Evolutionary conservation across 2,329 filamentous ascomycete genomes (phyloP).

Genomic region (Trichoderma afroharzianum): DNA sequence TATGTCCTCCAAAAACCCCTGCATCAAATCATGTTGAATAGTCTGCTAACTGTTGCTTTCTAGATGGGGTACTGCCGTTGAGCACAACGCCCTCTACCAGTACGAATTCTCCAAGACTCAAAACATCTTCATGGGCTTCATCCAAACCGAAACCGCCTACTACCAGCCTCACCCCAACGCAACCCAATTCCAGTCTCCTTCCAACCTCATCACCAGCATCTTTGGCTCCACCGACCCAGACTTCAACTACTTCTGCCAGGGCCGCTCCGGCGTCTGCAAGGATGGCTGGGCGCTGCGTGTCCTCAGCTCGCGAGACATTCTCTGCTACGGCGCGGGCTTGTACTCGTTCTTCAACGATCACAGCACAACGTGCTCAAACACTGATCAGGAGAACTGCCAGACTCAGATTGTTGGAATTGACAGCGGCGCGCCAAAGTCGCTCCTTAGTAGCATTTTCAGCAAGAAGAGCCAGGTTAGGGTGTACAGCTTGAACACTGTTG

Average conservation of each 20-base stretch:
- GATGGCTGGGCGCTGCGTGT: slow-evolving; percentile 27
- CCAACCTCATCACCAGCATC: not conserved
- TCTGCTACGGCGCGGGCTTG: slow-evolving; percentile 27
- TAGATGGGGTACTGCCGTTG: slow-evolving; percentile 22
- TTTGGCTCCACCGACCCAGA: slow-evolving; percentile 15
- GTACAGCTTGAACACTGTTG: slow-evolving; percentile 20
- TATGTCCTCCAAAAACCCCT: not conserved
- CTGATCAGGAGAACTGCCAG: slow-evolving; percentile 24
- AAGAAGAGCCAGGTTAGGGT: slow-evolving; percentile 16
- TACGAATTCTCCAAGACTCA: slow-evolving; percentile 45
- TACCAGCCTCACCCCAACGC: slow-evolving; percentile 21
- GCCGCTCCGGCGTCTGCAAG: slow-evolving; percentile 19
- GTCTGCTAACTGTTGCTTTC: not conserved
- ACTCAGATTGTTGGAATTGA: slow-evolving; percentile 14
- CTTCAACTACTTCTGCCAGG: slow-evolving; percentile 14
- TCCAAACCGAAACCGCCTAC: slow-evolving; percentile 37
- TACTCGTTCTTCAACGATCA: slow-evolving; percentile 26
- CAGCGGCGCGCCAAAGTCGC: not conserved
- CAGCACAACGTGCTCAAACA: slow-evolving; percentile 21
- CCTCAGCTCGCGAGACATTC: slow-evolving; percentile 21
- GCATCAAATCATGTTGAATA: rapidly evolving
- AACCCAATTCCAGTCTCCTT: slow-evolving; percentile 17
- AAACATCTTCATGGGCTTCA: slow-evolving; percentile 46
- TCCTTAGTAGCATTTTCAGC: not conserved
- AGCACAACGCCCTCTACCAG: slow-evolving; percentile 41